These are phyloP conservation scores for Fusarium sp. DNA, from an alignment of 2,329 filamentous ascomycete genomes.

Conservation along the genomic window DNA sequence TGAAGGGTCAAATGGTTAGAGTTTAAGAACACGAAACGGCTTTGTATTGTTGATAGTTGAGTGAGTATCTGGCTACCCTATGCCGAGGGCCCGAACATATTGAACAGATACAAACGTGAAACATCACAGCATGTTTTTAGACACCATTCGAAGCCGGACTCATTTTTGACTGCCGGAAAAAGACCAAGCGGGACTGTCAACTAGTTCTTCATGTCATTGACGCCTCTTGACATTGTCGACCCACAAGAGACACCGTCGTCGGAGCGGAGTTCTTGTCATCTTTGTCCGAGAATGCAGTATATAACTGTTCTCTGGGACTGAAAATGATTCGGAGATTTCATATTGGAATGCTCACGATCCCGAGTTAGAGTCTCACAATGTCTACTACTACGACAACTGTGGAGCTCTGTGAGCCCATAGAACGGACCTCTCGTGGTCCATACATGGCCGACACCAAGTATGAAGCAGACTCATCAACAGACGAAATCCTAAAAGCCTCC, in stretches of 20 bases:
- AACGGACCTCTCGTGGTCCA: constrained; percentile 4
- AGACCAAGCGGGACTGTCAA: neutral
- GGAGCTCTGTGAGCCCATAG: constrained; percentile 12
- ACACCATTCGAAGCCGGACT: neutral
- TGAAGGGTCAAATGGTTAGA: neutral
- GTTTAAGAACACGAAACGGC: neutral
- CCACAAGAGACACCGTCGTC: neutral
- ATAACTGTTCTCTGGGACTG: neutral
- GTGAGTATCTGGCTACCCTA: neutral
- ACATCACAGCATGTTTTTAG: neutral
- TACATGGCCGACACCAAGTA: neutral
- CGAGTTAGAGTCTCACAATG: neutral
- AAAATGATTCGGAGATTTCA: neutral
- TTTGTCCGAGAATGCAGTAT: neutral
- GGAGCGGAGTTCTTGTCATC: neutral
- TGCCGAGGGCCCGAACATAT: neutral
- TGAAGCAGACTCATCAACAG: constrained; percentile 5
- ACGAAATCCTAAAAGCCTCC: constrained; percentile 55
- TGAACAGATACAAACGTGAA: neutral
- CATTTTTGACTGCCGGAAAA: neutral
- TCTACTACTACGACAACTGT: constrained; percentile 14
- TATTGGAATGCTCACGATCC: neutral
- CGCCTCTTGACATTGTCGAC: constrained; percentile 1
- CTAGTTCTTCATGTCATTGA: neutral
- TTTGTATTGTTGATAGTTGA: neutral